A percentile compares a stretch with the other conserved stretches of the same genome.
These are phyloP conservation scores for Podaxis rugospora DNA, from an alignment of 768 basidiomycete genomes.

Conservation along the genomic window DNA sequence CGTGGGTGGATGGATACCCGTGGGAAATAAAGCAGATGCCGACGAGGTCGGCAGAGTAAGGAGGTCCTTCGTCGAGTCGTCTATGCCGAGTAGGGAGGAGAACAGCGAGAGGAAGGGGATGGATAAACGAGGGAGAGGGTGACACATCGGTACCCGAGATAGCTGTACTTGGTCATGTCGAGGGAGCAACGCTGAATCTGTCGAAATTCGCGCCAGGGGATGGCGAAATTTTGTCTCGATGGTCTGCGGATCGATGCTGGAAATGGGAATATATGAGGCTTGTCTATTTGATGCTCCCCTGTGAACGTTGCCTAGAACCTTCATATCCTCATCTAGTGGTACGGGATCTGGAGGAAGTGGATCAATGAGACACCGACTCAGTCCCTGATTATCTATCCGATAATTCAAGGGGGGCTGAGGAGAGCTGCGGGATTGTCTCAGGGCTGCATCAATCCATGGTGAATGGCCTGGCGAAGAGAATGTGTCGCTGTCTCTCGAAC, in stretches of 20 bases:
- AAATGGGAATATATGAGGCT: background rate
- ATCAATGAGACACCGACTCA: background rate
- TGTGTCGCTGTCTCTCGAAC: background rate
- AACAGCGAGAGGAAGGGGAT: slow-evolving; percentile 35
- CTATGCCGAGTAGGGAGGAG: slow-evolving; percentile 29
- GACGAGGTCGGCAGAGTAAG: slow-evolving; percentile 24
- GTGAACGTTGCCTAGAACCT: background rate
- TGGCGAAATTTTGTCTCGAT: background rate
- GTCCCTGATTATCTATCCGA: background rate
- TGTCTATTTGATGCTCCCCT: background rate
- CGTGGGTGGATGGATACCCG: background rate
- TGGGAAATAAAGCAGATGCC: slow-evolving; percentile 29
- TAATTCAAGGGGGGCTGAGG: background rate
- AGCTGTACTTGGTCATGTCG: background rate
- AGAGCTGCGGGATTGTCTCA: background rate
- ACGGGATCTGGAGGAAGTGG: background rate
- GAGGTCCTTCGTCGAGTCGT: slow-evolving; percentile 33
- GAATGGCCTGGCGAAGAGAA: background rate
- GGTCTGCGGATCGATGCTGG: background rate
- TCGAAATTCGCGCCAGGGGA: background rate
- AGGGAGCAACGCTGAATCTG: background rate
- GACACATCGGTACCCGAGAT: background rate
- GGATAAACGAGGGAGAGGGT: slow-evolving; percentile 26
- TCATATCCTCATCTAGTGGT: background rate
- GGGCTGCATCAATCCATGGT: background rate